Evolutionary conservation across 169 alveolate species (phyloP).

Genomic region (Cyclospora cayetanensis): DNA sequence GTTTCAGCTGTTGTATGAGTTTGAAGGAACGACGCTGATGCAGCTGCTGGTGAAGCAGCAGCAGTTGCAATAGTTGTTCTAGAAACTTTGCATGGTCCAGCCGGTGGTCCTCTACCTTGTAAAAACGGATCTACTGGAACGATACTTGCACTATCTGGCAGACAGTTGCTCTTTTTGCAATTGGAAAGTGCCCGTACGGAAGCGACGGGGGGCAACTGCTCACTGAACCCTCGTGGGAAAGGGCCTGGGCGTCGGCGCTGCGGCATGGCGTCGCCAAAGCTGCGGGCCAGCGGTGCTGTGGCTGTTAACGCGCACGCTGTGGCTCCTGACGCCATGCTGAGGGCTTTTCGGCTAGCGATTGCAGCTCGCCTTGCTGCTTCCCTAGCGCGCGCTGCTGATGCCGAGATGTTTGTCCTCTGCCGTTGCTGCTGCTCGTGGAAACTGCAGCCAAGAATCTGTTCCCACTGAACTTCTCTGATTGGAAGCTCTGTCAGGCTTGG

Average conservation of each 20-base stretch:
- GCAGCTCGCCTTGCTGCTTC: conserved; percentile 44
- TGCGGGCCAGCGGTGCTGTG: neutral
- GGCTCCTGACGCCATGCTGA: conserved; percentile 30
- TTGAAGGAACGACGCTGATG: too few relatives aligned
- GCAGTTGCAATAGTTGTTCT: too few relatives aligned
- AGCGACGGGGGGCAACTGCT: conserved; percentile 37
- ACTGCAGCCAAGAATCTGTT: neutral
- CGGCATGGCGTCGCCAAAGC: neutral
- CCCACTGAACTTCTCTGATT: conserved; percentile 9
- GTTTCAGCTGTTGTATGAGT: too few relatives aligned
- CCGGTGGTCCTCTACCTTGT: too few relatives aligned
- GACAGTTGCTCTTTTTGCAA: too few relatives aligned
- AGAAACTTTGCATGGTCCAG: too few relatives aligned
- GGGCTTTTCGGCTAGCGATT: conserved; percentile 12
- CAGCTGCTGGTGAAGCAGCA: conserved; percentile 7
- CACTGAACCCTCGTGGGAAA: conserved; percentile 30
- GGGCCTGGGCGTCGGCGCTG: neutral
- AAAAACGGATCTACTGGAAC: too few relatives aligned
- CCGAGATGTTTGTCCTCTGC: conserved; percentile 8
- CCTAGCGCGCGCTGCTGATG: conserved; percentile 24
- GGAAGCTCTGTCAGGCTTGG: neutral
- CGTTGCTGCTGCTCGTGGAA: conserved; percentile 29
- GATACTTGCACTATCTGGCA: too few relatives aligned
- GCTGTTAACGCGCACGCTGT: conserved; percentile 51
- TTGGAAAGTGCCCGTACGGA: neutral